Percentiles rank a stretch among this genome's conserved stretches.
phyloP scores from a whole-genome alignment of 2,329 filamentous ascomycete genomes.

The Fusarium abutilonis region DNA sequence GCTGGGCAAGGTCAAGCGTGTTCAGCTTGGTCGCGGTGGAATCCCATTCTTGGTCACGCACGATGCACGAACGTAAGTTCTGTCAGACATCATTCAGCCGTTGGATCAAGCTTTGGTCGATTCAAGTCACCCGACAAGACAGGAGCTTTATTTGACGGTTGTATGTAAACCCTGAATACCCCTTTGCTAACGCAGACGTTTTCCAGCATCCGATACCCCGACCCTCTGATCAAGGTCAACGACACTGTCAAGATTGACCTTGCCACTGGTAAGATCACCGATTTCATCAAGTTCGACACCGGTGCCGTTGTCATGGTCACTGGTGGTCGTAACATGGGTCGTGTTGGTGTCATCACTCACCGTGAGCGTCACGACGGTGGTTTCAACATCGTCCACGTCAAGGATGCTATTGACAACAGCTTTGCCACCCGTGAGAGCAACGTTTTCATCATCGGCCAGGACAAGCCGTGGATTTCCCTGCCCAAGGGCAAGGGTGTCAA shows the following conservation, averaged over 20 bases:
- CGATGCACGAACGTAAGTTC: constrained; percentile 99
- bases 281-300: constrained; percentile 99
- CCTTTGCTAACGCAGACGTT: constrained; percentile 52
- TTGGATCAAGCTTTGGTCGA: constrained; percentile 99
- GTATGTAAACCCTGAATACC: constrained; percentile 57
- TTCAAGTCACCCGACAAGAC: constrained; percentile 53
- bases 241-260: constrained; percentile 99
- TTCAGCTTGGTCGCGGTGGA: constrained; percentile 98
- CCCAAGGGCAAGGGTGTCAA: constrained; percentile 99
- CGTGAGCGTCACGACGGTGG: constrained; percentile 99
- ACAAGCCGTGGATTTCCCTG: constrained; percentile 99
- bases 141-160: constrained; percentile 61
- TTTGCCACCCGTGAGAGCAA: constrained; percentile 99
- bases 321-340: constrained; percentile 99
- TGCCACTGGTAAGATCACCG: constrained; percentile 94
- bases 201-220: constrained; percentile 95
- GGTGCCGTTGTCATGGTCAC: constrained; percentile 98
- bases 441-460: constrained; percentile 98
- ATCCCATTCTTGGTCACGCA: constrained; percentile 99
- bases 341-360: constrained; percentile 99
- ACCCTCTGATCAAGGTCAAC: constrained; percentile 99
- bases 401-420: constrained; percentile 99
- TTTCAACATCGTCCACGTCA: constrained; percentile 99
- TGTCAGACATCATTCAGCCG: constrained; percentile 98
- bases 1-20: constrained; percentile 99